Base-by-base conservation (phyloP, 192 early-diverging fungal species). In the Coemansia sp. region DNA sequence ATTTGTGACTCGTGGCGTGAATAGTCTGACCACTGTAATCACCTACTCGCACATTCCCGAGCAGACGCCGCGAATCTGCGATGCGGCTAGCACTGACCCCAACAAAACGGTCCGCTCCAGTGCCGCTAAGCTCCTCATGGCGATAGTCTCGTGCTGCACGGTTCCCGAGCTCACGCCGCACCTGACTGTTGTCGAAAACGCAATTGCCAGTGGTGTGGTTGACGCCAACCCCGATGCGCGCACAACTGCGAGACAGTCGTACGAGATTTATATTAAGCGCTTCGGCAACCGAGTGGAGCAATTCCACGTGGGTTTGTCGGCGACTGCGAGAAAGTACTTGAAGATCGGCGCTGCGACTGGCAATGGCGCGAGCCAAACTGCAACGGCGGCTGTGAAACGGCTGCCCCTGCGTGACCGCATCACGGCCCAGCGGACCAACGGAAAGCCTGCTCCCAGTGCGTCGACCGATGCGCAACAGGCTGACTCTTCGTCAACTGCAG, bases 71-170 rank as follows among this genome's bases (percentile, higher is more conserved):
- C 83, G 78, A 21, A 80, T 91, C 25, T 86, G 86, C 62, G 77
- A 85, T 23, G 79, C 85, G 1, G 72, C 89, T 12, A 41, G 67
- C 6, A 77, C 68, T 15, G 78, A 89, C 19, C 82, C 82, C 23
- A 91, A 85, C 85, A 91, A 92, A 74, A 68, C 84, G 0, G 74
- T 90, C 41, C 80, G 90, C 27, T 73, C 80, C 62, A 81, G 85
- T 48, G 88, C 89, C 10, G 73, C 88, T 6, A 90, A 91, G 60
- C 87, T 85, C 70, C 63, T 88, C 5, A 74, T 87, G 51, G 74
- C 78, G 17, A 84, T 84, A 57, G 68, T 92, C 17, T 78, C 75
- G 59, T 78, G 80, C 64, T 82, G 80, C 68, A 82, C 80, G 0
- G 80, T 75, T 4, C 75, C 80, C 7, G 80, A 82, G 73, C 75